Evolutionary conservation across 148 eudicot species (phyloP).

Genomic region (Persicaria maculosa): DNA sequence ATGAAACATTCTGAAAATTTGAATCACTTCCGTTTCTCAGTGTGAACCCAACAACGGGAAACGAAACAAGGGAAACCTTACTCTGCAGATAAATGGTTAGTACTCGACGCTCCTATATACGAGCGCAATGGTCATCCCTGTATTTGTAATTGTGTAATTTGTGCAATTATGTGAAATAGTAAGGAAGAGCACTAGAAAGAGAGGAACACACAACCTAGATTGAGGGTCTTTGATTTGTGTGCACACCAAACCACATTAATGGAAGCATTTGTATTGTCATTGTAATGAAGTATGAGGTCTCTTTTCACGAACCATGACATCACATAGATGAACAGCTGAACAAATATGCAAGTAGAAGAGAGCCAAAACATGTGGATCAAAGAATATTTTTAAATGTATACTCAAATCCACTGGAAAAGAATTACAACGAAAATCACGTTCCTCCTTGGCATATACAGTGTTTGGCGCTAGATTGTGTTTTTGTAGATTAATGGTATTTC

Average conservation of each 20-base stretch:
- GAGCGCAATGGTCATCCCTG: not conserved
- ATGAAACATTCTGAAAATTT: not conserved
- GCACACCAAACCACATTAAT: not conserved
- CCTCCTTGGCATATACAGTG: no score
- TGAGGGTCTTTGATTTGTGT: not conserved
- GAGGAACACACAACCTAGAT: not conserved
- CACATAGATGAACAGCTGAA: not conserved
- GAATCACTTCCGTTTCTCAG: conserved; percentile 21
- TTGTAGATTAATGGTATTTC: no score
- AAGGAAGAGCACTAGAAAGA: not conserved
- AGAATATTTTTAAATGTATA: not conserved
- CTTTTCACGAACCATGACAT: not conserved
- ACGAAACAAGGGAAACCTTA: conserved; percentile 76
- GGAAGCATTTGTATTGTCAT: not conserved
- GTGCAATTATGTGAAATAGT: not conserved
- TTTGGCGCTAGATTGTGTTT: no score
- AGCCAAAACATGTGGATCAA: not conserved
- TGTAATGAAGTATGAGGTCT: not conserved
- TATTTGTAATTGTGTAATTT: not conserved
- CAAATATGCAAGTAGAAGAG: not conserved
- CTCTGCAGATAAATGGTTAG: conserved; percentile 48
- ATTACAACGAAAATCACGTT: not conserved
- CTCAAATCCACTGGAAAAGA: not conserved
- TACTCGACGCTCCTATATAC: not conserved
- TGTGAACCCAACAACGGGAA: conserved; percentile 82